Percentiles rank a stretch among this genome's conserved stretches.
Conservation (phyloP, 2,329 filamentous ascomycete species). For the Rhynchosporium graminicola region DNA sequence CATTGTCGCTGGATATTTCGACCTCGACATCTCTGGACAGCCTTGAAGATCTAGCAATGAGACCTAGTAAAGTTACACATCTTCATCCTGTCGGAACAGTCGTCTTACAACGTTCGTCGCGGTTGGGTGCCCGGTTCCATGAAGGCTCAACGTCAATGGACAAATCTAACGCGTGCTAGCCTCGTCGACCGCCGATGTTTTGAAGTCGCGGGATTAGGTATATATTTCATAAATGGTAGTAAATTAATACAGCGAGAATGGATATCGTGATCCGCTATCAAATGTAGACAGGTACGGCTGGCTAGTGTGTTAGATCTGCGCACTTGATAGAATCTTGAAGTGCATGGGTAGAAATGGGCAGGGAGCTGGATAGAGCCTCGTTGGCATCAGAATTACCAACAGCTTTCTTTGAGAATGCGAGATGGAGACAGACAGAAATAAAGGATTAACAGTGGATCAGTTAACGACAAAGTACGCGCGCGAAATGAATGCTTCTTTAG, state of each 20-base stretch:
- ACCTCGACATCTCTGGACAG: slow-evolving; percentile 1
- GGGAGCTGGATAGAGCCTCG: slow-evolving; percentile 12
- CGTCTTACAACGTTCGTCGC: slow-evolving; percentile 2
- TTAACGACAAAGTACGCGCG: neutral
- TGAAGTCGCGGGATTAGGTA: slow-evolving; percentile 15
- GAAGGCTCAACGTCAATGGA: neutral
- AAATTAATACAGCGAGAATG: neutral
- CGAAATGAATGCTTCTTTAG: neutral
- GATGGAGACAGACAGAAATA: neutral
- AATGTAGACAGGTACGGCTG: neutral
- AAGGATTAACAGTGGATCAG: neutral
- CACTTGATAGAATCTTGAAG: slow-evolving; percentile 5
- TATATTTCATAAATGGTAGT: slow-evolving; percentile 26
- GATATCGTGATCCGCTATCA: slow-evolving; percentile 4
- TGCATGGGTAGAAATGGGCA: slow-evolving; percentile 4
- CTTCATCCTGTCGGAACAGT: neutral
- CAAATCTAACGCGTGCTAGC: slow-evolving; percentile 10
- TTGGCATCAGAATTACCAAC: slow-evolving; percentile 7
- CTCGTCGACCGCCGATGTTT: slow-evolving; percentile 25
- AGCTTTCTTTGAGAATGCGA: neutral
- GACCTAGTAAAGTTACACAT: neutral
- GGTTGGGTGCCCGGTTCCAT: slow-evolving; percentile 2
- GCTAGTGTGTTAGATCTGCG: slow-evolving; percentile 1
- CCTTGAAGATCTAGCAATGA: neutral
- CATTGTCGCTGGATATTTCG: neutral